Evolutionary conservation across 805 yeast species (phyloP).

Genomic region (Alloascoidea africana): DNA sequence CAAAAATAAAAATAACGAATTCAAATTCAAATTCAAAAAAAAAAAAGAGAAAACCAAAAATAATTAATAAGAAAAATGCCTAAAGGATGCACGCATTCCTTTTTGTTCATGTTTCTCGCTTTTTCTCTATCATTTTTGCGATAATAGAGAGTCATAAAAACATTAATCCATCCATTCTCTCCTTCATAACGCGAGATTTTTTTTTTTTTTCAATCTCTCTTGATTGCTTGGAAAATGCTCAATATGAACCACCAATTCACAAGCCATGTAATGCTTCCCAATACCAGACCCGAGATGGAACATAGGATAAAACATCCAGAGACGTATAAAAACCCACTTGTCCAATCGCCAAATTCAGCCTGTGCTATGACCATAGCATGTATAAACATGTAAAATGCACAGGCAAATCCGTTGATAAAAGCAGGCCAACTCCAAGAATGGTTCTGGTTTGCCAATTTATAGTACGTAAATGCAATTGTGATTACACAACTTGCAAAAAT

Average conservation of each 20-base stretch:
- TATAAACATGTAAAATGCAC: not conserved
- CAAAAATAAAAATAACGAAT: too few relatives aligned
- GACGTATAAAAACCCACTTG: not conserved
- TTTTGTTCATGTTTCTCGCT: too few relatives aligned
- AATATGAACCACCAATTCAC: slow-evolving; percentile 1
- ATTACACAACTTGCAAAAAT: not conserved
- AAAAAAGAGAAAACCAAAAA: too few relatives aligned
- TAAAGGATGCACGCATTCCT: too few relatives aligned
- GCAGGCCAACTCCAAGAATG: not conserved
- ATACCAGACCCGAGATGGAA: not conserved
- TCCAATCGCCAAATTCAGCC: not conserved
- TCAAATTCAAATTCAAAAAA: too few relatives aligned
- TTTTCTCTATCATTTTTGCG: too few relatives aligned
- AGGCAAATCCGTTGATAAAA: not conserved
- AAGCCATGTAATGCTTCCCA: not conserved
- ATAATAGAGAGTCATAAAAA: too few relatives aligned
- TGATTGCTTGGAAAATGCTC: not conserved
- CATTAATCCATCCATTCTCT: too few relatives aligned
- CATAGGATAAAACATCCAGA: not conserved
- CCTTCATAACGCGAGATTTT: too few relatives aligned
- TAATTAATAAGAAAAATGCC: too few relatives aligned
- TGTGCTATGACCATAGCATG: not conserved
- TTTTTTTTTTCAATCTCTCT: too few relatives aligned
- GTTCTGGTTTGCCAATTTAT: not conserved
- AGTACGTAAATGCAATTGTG: not conserved